Evolutionary conservation across 192 early-diverging fungal genomes (phyloP).

Genomic region (Backusella liffmaniae): DNA sequence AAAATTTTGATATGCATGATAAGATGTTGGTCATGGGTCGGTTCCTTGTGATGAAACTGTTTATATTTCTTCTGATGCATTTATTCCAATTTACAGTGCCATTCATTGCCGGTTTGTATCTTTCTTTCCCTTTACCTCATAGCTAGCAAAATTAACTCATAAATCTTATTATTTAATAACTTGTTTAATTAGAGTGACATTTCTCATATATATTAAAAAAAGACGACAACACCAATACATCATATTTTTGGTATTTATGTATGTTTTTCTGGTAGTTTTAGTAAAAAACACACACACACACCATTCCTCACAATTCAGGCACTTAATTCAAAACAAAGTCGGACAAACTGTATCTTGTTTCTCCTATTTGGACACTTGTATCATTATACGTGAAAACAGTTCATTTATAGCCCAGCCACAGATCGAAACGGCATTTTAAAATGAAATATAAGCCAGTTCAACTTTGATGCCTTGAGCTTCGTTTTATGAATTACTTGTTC

Average conservation of each 20-base stretch:
- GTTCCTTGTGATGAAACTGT: constrained; percentile 5
- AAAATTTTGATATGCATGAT: constrained; percentile 1
- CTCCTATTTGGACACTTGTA: background rate
- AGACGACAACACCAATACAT: no score
- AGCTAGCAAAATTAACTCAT: background rate
- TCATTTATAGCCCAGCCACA: background rate
- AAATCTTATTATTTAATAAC: background rate
- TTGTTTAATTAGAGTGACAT: background rate
- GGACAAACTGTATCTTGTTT: background rate
- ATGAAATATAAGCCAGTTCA: background rate
- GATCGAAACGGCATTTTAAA: background rate
- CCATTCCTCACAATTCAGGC: constrained; percentile 4
- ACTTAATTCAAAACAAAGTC: background rate
- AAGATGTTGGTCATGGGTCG: background rate
- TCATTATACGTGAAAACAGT: background rate
- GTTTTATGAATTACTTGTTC: no score
- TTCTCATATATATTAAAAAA: no score
- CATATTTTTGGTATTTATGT: background rate
- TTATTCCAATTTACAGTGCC: background rate
- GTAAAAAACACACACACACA: background rate
- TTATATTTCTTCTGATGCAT: background rate
- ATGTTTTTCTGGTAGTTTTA: background rate
- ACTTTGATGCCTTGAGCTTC: no score
- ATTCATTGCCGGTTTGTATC: background rate
- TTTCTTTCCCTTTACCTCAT: background rate